Base-by-base conservation (phyloP, 768 basidiomycete genomes). In the Kwoniella newhampshirensis region DNA sequence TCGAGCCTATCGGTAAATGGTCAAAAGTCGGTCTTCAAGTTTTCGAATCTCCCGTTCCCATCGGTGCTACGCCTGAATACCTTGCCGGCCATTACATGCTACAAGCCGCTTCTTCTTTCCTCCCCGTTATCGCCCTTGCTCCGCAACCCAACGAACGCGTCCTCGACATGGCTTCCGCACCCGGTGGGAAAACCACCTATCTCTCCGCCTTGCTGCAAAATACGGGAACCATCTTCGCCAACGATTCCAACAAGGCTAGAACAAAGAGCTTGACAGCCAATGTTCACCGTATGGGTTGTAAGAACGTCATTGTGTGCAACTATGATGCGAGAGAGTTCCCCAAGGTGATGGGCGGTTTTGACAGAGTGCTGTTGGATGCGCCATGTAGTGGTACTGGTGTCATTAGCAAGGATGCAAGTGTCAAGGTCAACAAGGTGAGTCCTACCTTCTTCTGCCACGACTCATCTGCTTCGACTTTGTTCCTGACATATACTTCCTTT, bases 41-140 rank as follows among this genome's bases (percentile, higher is more conserved):
- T 2, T 98, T 98, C 74, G 94, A 97, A 78, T 90, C 88, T 63
- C 86, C 84, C 59, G 92, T 99, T 1, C 96, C 96, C 0, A 90
- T 99, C 60, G 94, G 89, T 75, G 96, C 96, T 5, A 98, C 96
- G 1, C 96, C 96, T 11, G 96, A 99, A 79, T 99, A 99, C 78
- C 85, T 99, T 36, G 92, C 96, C 0, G 96, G 96, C 2, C 93
- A 99, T 75, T 99, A 99, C 78, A 98, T 99, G 90, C 87, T 98
- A 23, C 96, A 99, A 80, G 91, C 96, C 5, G 96, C 96, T 11
- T 94, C 92, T 4, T 98, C 96, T 0, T 97, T 99, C 82, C 83
- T 99, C n/a, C 96, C 96, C 51, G 96, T 98, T 70, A 93, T 98
- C 62, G 91, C 96, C 3, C 86, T 99, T 36, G 81, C 84, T 23